Conservation (phyloP, 441 rosid species). For the Arabidopsis lyrata region DNA sequence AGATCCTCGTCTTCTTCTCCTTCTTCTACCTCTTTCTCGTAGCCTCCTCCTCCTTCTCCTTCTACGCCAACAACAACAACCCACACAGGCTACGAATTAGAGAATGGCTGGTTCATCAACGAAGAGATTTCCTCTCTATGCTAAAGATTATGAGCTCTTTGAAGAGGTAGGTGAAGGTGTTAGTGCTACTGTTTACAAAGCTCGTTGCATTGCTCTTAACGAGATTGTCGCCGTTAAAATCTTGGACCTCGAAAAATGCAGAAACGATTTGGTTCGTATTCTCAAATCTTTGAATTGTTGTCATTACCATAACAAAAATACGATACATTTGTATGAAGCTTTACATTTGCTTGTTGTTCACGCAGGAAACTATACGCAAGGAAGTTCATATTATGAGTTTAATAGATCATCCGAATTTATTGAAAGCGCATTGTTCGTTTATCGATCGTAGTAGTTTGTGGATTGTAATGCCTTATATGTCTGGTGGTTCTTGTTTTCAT, state of each 20-base stretch:
- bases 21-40: slow-evolving; percentile 37
- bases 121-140: slow-evolving; percentile 68
- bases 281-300: neutral
- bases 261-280: slow-evolving; percentile 71
- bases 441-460: slow-evolving; percentile 70
- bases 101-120: slow-evolving; percentile 44
- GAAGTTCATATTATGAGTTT: slow-evolving; percentile 89
- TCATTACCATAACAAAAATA: neutral
- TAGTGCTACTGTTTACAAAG: slow-evolving; percentile 83
- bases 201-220: slow-evolving; percentile 79
- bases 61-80: too few species aligned
- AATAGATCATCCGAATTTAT: slow-evolving; percentile 77
- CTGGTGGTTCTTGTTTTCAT: slow-evolving; percentile 88
- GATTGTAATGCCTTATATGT: slow-evolving; percentile 98
- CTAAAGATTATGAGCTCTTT: slow-evolving; percentile 73
- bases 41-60: neutral
- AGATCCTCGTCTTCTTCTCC: slow-evolving; percentile 15
- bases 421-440: slow-evolving; percentile 84
- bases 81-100: neutral
- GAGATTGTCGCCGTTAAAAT: slow-evolving; percentile 85
- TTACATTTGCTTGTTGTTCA: neutral
- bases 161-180: slow-evolving; percentile 94
- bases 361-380: slow-evolving; percentile 80
- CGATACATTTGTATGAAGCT: neutral
- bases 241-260: slow-evolving; percentile 88